Conservation (phyloP, 495 filamentous ascomycete genomes). For the Bombardia bombarda region DNA sequence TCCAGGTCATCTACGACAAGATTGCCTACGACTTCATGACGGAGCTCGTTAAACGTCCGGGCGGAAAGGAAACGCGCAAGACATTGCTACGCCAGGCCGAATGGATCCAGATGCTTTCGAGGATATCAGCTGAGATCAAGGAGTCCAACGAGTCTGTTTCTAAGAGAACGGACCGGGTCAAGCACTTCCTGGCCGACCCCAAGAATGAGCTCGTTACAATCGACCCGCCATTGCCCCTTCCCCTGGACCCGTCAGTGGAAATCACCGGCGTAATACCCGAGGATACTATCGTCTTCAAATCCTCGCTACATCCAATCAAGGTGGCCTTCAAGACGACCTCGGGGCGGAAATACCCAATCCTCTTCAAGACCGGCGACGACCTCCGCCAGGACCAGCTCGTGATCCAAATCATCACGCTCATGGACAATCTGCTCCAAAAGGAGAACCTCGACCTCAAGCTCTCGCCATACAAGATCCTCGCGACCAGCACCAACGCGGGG, state of each 20-base stretch:
- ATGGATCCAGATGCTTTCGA: conserved; percentile 75
- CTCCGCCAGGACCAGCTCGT: conserved; percentile 95
- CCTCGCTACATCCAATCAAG: conserved; percentile 79
- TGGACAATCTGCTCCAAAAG: conserved; percentile 93
- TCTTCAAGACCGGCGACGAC: conserved; percentile 97
- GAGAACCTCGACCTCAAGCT: conserved; percentile 96
- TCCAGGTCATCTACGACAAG: conserved; percentile 78
- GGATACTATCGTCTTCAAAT: conserved; percentile 90
- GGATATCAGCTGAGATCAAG: conserved; percentile 84
- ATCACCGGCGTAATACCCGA: conserved; percentile 75
- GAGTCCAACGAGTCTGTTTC: conserved; percentile 67
- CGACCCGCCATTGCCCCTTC: conserved; percentile 81
- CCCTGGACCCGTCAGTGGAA: conserved; percentile 75
- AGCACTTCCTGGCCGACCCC: conserved; percentile 74
- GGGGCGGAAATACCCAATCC: conserved; percentile 73
- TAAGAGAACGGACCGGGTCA: conserved; percentile 73
- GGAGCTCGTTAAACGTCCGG: conserved; percentile 56
- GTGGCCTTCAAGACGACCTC: conserved; percentile 80
- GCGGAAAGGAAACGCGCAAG: conserved; percentile 62
- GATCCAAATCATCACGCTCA: conserved; percentile 95
- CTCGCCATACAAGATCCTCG: conserved; percentile 91
- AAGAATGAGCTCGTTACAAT: conserved; percentile 79
- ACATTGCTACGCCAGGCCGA: conserved; percentile 83
- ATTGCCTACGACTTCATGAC: conserved; percentile 95
- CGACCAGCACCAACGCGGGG: conserved; percentile 80